A percentile compares a stretch with the other conserved stretches of the same genome.
Conservation (phyloP, 2,329 filamentous ascomycete species). For the Berkeleyomyces basicola region DNA sequence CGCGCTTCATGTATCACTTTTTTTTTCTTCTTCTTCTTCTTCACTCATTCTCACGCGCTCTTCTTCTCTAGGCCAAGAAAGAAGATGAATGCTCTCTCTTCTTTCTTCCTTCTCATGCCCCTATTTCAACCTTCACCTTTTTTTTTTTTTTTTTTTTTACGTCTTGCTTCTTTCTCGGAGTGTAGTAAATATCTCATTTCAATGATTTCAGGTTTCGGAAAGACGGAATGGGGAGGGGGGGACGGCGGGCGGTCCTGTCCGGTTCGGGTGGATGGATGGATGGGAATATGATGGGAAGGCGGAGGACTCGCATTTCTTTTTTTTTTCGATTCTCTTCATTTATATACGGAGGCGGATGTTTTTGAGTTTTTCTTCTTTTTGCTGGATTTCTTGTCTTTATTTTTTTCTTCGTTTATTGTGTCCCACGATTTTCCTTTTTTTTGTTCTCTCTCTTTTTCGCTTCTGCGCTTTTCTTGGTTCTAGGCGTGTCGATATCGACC, state of each 20-base stretch:
- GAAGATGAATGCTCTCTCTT: not conserved
- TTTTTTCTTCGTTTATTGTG: conserved; percentile 2
- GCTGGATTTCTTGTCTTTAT: conserved; percentile 2
- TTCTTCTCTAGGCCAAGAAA: not conserved
- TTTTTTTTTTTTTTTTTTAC: conserved; percentile 5
- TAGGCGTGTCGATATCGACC: not conserved
- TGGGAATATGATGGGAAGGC: too few species aligned
- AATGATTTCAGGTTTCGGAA: too few species aligned
- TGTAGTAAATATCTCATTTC: too few species aligned
- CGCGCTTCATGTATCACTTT: not conserved
- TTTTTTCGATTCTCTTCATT: not conserved
- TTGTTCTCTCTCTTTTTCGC: not conserved
- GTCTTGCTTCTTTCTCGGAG: not conserved
- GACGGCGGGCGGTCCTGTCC: not conserved
- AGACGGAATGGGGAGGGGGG: too few species aligned
- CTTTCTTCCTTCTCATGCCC: not conserved
- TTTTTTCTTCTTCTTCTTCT: not conserved
- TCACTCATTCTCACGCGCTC: not conserved
- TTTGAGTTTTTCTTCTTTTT: conserved; percentile 3
- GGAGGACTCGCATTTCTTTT: too few species aligned
- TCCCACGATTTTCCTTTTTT: conserved; percentile 7
- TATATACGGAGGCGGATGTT: conserved; percentile 13
- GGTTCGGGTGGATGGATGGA: not conserved
- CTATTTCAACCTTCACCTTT: not conserved
- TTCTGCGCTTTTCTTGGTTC: not conserved